These are phyloP conservation scores for Tarenaya hassleriana DNA, from an alignment of 345 rosid species.

Conservation along the genomic window DNA sequence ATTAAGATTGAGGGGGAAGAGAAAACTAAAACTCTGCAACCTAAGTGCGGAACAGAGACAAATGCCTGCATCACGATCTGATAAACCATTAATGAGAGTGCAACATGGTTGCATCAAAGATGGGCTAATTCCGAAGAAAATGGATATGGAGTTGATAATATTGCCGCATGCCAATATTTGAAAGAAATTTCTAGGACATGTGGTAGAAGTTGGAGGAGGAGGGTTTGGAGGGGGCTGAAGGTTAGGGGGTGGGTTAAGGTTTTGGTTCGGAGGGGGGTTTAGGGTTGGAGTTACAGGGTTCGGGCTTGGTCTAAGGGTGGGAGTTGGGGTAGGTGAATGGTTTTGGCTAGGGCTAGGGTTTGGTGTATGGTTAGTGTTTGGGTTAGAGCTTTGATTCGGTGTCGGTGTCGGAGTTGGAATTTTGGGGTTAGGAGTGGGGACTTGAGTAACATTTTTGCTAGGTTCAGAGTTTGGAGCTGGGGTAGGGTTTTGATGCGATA, in stretches of 20 bases:
- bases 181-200: conserved; percentile 12
- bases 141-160: not conserved
- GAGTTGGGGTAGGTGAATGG: no score
- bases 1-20: not conserved
- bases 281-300: not conserved
- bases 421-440: no score
- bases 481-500: no score
- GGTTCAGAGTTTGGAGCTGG: no score
- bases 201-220: conserved; percentile 20
- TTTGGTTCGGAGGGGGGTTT: not conserved
- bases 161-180: conserved; percentile 13
- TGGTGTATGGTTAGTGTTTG: no score
- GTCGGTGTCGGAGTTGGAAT: no score
- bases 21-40: no score
- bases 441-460: no score
- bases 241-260: not conserved
- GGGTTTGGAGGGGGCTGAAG: not conserved
- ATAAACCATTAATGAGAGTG: conserved; percentile 6
- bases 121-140: not conserved
- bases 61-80: conserved; percentile 18
- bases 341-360: no score
- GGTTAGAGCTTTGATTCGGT: no score
- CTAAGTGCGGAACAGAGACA: conserved; percentile 11
- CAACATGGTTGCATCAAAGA: conserved; percentile 16
- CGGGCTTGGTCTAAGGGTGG: not conserved